Evolutionary conservation across 2,329 filamentous ascomycete genomes (phyloP).

Genomic region (Tolypocladium album): DNA sequence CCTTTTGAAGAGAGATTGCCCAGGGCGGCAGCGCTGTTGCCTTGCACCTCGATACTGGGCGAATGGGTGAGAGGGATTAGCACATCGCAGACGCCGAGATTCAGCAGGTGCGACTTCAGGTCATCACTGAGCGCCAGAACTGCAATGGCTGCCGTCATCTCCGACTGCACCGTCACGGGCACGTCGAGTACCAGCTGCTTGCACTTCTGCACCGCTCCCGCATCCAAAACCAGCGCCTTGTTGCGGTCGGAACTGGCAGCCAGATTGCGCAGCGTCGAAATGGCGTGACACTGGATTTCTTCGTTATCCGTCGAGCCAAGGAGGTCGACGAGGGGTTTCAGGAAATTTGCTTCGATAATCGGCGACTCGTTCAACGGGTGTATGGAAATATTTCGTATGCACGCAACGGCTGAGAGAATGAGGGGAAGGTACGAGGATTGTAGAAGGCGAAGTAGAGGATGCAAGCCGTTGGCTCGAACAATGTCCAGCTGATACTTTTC

Average conservation of each 20-base stretch:
- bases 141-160: constrained; percentile 99
- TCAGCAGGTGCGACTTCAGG: constrained; percentile 81
- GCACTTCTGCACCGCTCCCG: constrained; percentile 95
- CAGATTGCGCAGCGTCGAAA: constrained; percentile 89
- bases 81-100: constrained; percentile 90
- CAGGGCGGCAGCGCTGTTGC: constrained; percentile 90
- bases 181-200: constrained; percentile 93
- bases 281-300: constrained; percentile 97
- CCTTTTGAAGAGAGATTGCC: constrained; percentile 97
- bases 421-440: constrained; percentile 93
- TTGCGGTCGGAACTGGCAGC: constrained; percentile 95
- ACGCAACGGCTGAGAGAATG: constrained; percentile 92
- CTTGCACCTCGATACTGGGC: constrained; percentile 93
- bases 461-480: constrained; percentile 76
- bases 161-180: constrained; percentile 87
- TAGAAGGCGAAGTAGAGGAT: constrained; percentile 75
- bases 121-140: constrained; percentile 93
- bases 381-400: constrained; percentile 97
- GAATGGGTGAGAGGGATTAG: constrained; percentile 92
- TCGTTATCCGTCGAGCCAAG: constrained; percentile 94
- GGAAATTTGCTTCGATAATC: constrained; percentile 94
- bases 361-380: constrained; percentile 96
- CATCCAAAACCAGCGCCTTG: constrained; percentile 94
- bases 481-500: constrained; percentile 99
- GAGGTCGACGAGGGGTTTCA: constrained; percentile 86